These are phyloP conservation scores for Pleurotus cornucopiae DNA, from an alignment of 768 basidiomycete species.

Conservation along the genomic window DNA sequence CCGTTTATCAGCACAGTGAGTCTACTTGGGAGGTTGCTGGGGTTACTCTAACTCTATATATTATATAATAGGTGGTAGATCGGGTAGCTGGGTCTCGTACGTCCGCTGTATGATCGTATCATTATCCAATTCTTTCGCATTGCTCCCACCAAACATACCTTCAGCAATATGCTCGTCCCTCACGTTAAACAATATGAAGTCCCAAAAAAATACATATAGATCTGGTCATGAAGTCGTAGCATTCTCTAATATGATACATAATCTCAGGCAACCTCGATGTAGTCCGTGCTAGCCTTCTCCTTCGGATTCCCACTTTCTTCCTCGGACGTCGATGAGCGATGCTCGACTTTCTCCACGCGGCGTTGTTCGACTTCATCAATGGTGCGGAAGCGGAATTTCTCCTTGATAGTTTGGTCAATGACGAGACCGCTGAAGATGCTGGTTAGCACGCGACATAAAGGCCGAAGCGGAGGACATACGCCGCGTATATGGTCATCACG, in stretches of 20 bases:
- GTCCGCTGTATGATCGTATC: slow-evolving; percentile 51
- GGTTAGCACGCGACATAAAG: too few species aligned
- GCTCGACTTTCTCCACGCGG: slow-evolving; percentile 6
- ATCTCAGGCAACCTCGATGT: slow-evolving; percentile 13
- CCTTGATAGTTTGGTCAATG: slow-evolving; percentile 42
- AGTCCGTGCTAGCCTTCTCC: slow-evolving; percentile 14
- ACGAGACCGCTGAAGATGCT: slow-evolving; percentile 41
- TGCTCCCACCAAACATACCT: too few species aligned
- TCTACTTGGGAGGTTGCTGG: slow-evolving; percentile 9
- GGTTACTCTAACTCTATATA: neutral
- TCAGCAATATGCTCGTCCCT: too few species aligned
- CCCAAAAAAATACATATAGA: too few species aligned
- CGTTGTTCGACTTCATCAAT: slow-evolving; percentile 34
- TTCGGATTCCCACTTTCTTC: slow-evolving; percentile 3
- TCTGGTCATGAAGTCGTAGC: too few species aligned
- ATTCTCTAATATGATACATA: neutral
- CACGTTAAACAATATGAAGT: too few species aligned
- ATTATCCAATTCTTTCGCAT: slow-evolving; percentile 15
- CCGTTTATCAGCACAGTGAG: slow-evolving; percentile 85
- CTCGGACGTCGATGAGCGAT: neutral
- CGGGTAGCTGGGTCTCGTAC: slow-evolving; percentile 76
- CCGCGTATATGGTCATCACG: slow-evolving; percentile 53
- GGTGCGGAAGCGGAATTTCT: slow-evolving; percentile 47
- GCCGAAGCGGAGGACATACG: slow-evolving; percentile 31
- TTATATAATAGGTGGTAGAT: slow-evolving; percentile 58